A percentile compares a stretch with the other conserved stretches of the same genome.
These are phyloP conservation scores for Lichtheimia ramosa DNA, from an alignment of 371 early-diverging fungal species.

Conservation along the genomic window DNA sequence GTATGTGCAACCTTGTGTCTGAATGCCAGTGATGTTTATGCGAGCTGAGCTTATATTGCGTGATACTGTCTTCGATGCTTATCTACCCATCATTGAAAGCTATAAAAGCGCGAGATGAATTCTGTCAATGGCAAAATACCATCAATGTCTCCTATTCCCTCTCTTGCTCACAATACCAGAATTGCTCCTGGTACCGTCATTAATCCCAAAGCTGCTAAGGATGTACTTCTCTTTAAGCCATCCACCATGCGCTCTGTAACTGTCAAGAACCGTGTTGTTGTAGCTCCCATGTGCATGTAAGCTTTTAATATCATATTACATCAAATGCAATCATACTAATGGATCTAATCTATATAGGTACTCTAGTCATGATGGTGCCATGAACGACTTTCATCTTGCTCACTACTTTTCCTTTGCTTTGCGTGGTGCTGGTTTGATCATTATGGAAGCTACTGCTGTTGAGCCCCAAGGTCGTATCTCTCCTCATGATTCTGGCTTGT, in stretches of 20 bases:
- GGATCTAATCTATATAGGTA: slow-evolving; percentile 6
- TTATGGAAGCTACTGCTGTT: slow-evolving; percentile 84
- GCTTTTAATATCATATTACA: not conserved
- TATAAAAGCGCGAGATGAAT: too few relatives aligned
- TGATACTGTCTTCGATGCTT: too few relatives aligned
- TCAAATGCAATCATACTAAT: too few relatives aligned
- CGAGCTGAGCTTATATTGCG: too few relatives aligned
- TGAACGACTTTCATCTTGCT: slow-evolving; percentile 39
- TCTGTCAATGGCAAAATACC: too few relatives aligned
- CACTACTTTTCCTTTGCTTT: slow-evolving; percentile 74
- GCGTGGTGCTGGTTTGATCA: slow-evolving; percentile 72
- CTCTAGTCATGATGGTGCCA: slow-evolving; percentile 16
- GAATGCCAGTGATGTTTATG: too few relatives aligned
- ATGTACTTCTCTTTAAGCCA: slow-evolving; percentile 61
- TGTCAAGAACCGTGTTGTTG: slow-evolving; percentile 74
- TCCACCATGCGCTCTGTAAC: slow-evolving; percentile 55
- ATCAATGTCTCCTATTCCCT: slow-evolving; percentile 3
- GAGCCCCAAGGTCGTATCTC: slow-evolving; percentile 75
- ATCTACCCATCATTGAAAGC: too few relatives aligned
- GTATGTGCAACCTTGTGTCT: too few relatives aligned
- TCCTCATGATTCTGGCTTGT: slow-evolving; percentile 76
- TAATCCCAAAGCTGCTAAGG: slow-evolving; percentile 9
- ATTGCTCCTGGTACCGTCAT: slow-evolving; percentile 13
- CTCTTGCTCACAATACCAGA: slow-evolving; percentile 11
- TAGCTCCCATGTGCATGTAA: slow-evolving; percentile 78